phyloP scores from a whole-genome alignment of 495 filamentous ascomycete species.

The Penicillium psychrofluorescens region DNA sequence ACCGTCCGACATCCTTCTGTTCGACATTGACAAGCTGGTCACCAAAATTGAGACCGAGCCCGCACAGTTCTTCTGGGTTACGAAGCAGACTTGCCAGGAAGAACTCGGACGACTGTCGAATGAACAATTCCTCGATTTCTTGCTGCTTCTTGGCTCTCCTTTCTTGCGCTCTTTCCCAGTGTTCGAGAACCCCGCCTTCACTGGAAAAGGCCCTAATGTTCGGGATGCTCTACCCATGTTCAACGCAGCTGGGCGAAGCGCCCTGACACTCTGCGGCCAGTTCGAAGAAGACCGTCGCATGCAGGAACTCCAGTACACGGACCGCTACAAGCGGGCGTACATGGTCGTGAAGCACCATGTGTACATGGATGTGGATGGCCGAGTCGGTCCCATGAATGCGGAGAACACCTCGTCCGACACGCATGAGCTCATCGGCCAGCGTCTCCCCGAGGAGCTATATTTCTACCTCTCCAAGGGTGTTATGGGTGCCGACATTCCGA shows the following conservation, averaged over 20 bases:
- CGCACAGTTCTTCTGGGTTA: conserved; percentile 61
- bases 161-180: conserved; percentile 73
- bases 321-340: conserved; percentile 74
- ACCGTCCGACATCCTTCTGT: conserved; percentile 80
- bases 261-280: conserved; percentile 57
- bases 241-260: conserved; percentile 53
- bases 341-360: conserved; percentile 84
- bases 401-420: conserved; percentile 68
- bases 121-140: conserved; percentile 73
- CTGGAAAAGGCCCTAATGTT: conserved; percentile 43
- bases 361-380: conserved; percentile 66
- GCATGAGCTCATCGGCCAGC: conserved; percentile 81
- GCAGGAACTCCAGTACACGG: conserved; percentile 67
- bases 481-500: conserved; percentile 70
- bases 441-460: conserved; percentile 85
- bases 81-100: conserved; percentile 60
- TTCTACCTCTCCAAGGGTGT: conserved; percentile 83
- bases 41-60: conserved; percentile 65
- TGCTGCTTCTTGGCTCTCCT: conserved; percentile 75
- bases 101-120: conserved; percentile 60
- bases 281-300: conserved; percentile 64
- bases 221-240: conserved; percentile 67
- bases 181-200: conserved; percentile 50
- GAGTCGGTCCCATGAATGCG: conserved; percentile 62
- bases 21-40: conserved; percentile 78